These are phyloP conservation scores for Astragalus glycyphyllos DNA, from an alignment of 306 rosid species.

Conservation along the genomic window DNA sequence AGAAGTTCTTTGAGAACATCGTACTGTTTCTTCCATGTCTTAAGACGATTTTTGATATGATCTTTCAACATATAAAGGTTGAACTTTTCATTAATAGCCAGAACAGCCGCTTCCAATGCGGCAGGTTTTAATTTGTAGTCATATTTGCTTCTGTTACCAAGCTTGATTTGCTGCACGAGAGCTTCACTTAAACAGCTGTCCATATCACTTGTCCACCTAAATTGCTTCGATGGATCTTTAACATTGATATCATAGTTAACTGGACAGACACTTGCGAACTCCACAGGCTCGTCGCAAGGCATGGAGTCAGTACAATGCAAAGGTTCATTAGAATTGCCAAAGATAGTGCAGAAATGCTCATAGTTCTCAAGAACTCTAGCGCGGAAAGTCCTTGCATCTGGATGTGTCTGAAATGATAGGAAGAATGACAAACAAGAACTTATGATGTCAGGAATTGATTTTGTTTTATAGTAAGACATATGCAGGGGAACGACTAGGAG, in stretches of 20 bases:
- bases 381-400: constrained; percentile 54
- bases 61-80: constrained; percentile 55
- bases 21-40: constrained; percentile 58
- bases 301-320: constrained; percentile 38
- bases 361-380: constrained; percentile 58
- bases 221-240: constrained; percentile 48
- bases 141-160: constrained; percentile 51
- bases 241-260: constrained; percentile 41
- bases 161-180: constrained; percentile 57
- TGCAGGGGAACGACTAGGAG: neutral
- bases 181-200: constrained; percentile 52
- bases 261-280: constrained; percentile 46
- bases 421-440: constrained; percentile 28
- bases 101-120: constrained; percentile 59
- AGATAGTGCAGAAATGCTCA: constrained; percentile 54
- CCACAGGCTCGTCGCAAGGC: constrained; percentile 45
- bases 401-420: constrained; percentile 52
- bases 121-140: constrained; percentile 53
- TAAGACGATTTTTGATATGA: constrained; percentile 59
- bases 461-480: neutral
- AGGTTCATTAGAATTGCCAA: constrained; percentile 47
- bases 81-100: constrained; percentile 51
- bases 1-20: constrained; percentile 50
- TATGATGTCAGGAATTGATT: constrained; percentile 12
- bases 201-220: constrained; percentile 67